Base-by-base conservation (phyloP, 1,284 basidiomycete genomes). In the Ceratobasidium sp. region DNA sequence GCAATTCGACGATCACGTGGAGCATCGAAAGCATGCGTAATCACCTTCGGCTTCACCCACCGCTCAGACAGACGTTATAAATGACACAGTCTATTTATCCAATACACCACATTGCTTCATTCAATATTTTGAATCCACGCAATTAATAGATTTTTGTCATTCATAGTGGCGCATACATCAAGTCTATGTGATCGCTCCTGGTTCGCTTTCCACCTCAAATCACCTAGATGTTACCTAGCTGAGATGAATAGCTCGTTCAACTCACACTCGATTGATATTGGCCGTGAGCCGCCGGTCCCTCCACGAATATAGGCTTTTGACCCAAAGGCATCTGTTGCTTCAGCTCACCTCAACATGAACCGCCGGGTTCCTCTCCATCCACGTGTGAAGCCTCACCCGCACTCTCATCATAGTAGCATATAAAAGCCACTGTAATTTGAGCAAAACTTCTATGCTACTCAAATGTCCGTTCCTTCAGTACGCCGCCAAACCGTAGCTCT, bases 271-370 rank as follows among this genome's bases (percentile, higher is more conserved):
- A n/a, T n/a, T n/a, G n/a, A n/a, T n/a, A n/a, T n/a, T n/a, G n/a
- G 21, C 53, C 32, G 53, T 32, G n/a, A 36, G 32, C 53, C 53
- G 53, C 30, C 53, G 53, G 53, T n/a, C 53, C 36, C 18, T 3
- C 32, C 9, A 16, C 45, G 48, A 12, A 30, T 36, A 4, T 50
- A 45, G 16, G 36, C 32, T 14, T 26, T 26, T 18, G 41, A 64
- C 50, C 41, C 3, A 12, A 26, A 30, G 48, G 16, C 45, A 64
- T 3, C 46, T 41, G 62, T 36, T 23, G 32, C 12, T 30, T 43
- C 32, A 26, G 9, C 64, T 67, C 64, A 57, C 32, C 34, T 67
- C 64, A 34, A 21, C 39, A n/a, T 39, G 52, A 67, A 32, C 64
- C 64, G 64, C 64, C 64, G 52, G 64, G 30, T 34, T 39, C 34